Conservation (phyloP, 2,329 filamentous ascomycete species). For the Fusarium clavum region DNA sequence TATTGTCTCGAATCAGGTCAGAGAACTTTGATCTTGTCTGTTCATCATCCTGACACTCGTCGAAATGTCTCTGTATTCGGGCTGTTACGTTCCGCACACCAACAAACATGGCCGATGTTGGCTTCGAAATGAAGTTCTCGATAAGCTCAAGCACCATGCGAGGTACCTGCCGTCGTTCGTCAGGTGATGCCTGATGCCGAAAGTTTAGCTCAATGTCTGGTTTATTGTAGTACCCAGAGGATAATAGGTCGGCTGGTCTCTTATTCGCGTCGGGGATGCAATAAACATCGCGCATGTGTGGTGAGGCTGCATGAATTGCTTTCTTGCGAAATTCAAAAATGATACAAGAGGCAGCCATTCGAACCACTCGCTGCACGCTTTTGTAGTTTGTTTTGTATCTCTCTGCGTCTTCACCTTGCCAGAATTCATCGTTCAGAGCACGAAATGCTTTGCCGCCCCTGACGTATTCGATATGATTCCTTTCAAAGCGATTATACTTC, state of each 20-base stretch:
- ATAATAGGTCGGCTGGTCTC: neutral
- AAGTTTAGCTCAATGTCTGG: constrained; percentile 1
- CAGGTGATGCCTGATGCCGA: neutral
- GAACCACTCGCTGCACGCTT: constrained; percentile 6
- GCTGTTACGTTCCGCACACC: constrained; percentile 38
- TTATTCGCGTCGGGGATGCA: neutral
- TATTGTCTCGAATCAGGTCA: constrained; percentile 36
- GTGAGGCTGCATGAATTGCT: constrained; percentile 37
- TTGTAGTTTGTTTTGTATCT: neutral
- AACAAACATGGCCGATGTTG: constrained; percentile 14
- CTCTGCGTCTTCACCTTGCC: neutral
- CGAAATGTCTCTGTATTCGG: constrained; percentile 31
- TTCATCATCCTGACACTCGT: constrained; percentile 30
- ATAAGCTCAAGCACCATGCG: constrained; percentile 36
- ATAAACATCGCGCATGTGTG: constrained; percentile 31
- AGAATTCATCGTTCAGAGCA: no score
- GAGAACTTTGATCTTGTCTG: constrained; percentile 24
- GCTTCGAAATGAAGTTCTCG: constrained; percentile 40
- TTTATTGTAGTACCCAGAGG: constrained; percentile 2
- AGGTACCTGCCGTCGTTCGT: constrained; percentile 10
- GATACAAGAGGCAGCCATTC: constrained; percentile 35
- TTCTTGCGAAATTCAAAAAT: constrained; percentile 41
- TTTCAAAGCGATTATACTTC: neutral
- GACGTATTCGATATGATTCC: neutral
- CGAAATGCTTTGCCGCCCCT: neutral